Evolutionary conservation across 768 basidiomycete species (phyloP), one percentile per base, ranked within the genome.

Genomic region (Hericium rajendrae): DNA sequence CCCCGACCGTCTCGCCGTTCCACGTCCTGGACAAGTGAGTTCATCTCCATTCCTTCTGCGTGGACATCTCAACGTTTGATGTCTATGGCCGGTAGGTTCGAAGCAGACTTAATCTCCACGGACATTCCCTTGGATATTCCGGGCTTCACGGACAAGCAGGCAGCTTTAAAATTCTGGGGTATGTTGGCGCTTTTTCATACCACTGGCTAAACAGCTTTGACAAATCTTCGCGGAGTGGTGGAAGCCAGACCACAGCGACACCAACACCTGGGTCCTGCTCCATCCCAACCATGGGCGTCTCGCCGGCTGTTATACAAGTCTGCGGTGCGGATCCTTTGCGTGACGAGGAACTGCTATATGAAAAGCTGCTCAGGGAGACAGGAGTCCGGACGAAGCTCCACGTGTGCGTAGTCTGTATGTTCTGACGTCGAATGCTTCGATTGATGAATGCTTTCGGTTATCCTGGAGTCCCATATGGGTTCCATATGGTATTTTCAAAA

Each of bases 391-490:
- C 55, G 1, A 15, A 28, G 3, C 43, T 56, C 8, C 16, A 56
- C 43, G 38, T 39, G 55, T 57, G 50, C 24, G 38, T 46, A 15
- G 8, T 46, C 15, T 46, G 2, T 18, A 18, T 43, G 5, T 46
- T 46, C n/a, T 46, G 43, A 46, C 16, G 18, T 16, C 12, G 11
- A 43, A 12, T 43, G 6, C 41, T 43, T 18, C 8, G 1, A 8
- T n/a, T 46, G 43, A 32, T 10, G 9, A 32, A 6, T 6, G 32
- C 43, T 32, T 9, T n/a, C 41, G 55, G 57, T 38, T 58, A 58
- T 50, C 54, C 57, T 12, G 57, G 57, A 2, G 26, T 54, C 5
- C 57, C 57, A 13, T 53, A 58, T 48, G 41, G 22, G 4, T 58
- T 58, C 28, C 20, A 50, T 5, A 16, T 20, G 24, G 16, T 18